phyloP scores from a whole-genome alignment of 768 basidiomycete species.

The Mycena belliarum region DNA sequence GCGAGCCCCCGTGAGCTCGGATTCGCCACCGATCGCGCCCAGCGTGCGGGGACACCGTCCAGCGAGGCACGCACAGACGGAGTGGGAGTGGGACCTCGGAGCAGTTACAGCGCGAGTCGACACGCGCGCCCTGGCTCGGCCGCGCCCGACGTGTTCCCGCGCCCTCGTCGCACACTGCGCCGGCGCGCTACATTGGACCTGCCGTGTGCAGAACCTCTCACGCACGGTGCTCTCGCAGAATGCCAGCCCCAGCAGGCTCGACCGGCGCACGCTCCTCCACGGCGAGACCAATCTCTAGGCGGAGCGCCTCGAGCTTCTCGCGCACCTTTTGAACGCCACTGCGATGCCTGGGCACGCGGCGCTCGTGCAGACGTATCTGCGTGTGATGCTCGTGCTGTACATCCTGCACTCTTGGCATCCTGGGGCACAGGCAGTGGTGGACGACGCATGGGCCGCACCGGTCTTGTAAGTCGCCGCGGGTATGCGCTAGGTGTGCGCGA shows the following conservation, averaged over 20 bases:
- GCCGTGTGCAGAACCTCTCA: slow-evolving; percentile 30
- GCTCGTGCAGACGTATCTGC: slow-evolving; percentile 6
- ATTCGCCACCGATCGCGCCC: too few species aligned
- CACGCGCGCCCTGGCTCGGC: too few species aligned
- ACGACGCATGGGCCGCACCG: slow-evolving; percentile 30
- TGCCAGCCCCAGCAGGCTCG: slow-evolving; percentile 26
- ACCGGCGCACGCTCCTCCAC: slow-evolving; percentile 34
- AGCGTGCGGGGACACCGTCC: too few species aligned
- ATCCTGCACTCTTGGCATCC: neutral
- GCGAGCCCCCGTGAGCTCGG: too few species aligned
- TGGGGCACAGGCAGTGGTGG: too few species aligned
- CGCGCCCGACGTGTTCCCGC: too few species aligned
- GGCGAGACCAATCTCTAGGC: slow-evolving; percentile 33
- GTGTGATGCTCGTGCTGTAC: slow-evolving; percentile 16
- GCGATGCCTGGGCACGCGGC: neutral
- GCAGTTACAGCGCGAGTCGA: too few species aligned
- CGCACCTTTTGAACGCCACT: slow-evolving; percentile 23
- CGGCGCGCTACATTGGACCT: neutral
- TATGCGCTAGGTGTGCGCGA: slow-evolving; percentile 32
- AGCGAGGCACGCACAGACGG: too few species aligned
- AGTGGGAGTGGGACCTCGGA: too few species aligned
- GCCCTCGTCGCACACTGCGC: neutral
- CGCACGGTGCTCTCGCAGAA: neutral
- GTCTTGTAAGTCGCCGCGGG: too few species aligned
- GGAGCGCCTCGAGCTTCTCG: slow-evolving; percentile 30